phyloP scores from a whole-genome alignment of 805 yeast genomes.

The Allodekkera sacchari region DNA sequence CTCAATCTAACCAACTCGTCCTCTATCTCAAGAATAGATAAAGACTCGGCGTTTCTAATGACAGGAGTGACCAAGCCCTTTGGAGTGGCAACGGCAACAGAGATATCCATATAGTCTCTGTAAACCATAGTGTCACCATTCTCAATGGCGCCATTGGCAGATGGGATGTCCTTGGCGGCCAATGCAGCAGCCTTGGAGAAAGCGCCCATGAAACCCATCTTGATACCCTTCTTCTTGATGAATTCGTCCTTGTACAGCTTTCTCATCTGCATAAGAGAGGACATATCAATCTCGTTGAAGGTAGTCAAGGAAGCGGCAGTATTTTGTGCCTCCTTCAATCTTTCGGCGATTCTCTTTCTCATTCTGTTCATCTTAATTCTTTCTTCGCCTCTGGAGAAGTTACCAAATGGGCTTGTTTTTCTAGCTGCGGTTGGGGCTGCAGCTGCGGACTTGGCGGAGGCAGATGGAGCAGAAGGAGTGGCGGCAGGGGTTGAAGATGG shows the following conservation, averaged over 20 bases:
- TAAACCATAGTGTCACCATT: conserved; percentile 85
- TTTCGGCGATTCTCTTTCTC: conserved; percentile 97
- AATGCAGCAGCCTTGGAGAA: conserved; percentile 88
- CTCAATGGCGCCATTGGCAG: conserved; percentile 92
- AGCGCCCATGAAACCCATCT: conserved; percentile 98
- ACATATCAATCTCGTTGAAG: conserved; percentile 97
- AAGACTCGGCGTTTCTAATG: conserved; percentile 91
- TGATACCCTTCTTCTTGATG: conserved; percentile 85
- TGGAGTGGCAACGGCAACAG: conserved; percentile 97
- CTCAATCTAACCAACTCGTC: conserved; percentile 75
- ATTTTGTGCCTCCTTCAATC: conserved; percentile 98
- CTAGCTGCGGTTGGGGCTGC: conserved; percentile 24
- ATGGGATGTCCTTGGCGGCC: conserved; percentile 92
- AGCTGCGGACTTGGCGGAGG: conserved; percentile 18
- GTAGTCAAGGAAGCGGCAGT: conserved; percentile 98
- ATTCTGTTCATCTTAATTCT: conserved; percentile 98
- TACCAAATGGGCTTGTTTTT: conserved; percentile 25
- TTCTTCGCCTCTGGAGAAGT: conserved; percentile 78
- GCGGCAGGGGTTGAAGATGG: conserved; percentile 22
- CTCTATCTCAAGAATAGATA: conserved; percentile 83
- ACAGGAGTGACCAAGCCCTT: conserved; percentile 98
- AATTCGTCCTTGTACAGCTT: conserved; percentile 95
- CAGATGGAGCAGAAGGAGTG: conserved; percentile 15
- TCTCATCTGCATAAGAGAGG: conserved; percentile 85
- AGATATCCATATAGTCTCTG: conserved; percentile 93